These are phyloP conservation scores for Teratosphaeriaceae sp. DNA, from an alignment of 2,329 filamentous ascomycete species.

Conservation along the genomic window DNA sequence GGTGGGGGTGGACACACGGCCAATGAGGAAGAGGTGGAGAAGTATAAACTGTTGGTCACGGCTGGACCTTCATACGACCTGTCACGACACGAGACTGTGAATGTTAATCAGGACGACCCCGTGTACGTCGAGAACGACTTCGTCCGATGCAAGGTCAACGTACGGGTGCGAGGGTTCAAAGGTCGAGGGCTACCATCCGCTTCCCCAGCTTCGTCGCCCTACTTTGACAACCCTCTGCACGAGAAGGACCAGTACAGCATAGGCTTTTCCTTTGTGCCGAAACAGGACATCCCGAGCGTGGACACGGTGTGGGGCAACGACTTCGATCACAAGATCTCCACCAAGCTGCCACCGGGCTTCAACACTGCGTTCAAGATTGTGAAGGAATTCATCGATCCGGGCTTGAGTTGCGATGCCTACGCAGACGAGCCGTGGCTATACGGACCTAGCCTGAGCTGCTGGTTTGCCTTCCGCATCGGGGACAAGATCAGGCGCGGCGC, in stretches of 20 bases:
- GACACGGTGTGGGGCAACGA: slow-evolving; percentile 91
- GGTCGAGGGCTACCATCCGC: slow-evolving; percentile 54
- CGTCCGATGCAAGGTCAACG: slow-evolving; percentile 62
- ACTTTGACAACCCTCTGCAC: slow-evolving; percentile 69
- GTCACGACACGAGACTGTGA: slow-evolving; percentile 59
- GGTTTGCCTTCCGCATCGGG: slow-evolving; percentile 27
- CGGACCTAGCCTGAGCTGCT: slow-evolving; percentile 51
- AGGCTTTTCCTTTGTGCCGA: slow-evolving; percentile 68
- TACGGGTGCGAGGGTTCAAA: slow-evolving; percentile 52
- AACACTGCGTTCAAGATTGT: slow-evolving; percentile 77
- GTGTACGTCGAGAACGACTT: slow-evolving; percentile 53
- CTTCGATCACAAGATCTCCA: slow-evolving; percentile 82
- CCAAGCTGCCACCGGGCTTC: slow-evolving; percentile 79
- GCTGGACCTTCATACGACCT: slow-evolving; percentile 71
- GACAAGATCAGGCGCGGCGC: slow-evolving; percentile 15
- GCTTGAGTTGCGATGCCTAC: slow-evolving; percentile 81
- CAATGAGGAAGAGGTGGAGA: slow-evolving; percentile 35
- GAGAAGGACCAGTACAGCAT: slow-evolving; percentile 77
- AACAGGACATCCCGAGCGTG: slow-evolving; percentile 54
- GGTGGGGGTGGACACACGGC: background rate
- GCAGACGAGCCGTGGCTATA: slow-evolving; percentile 82
- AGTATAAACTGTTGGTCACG: slow-evolving; percentile 74
- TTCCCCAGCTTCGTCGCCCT: slow-evolving; percentile 60
- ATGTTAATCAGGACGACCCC: slow-evolving; percentile 60
- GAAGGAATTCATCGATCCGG: slow-evolving; percentile 85